These are phyloP conservation scores for Umbelopsis isabellina DNA, from an alignment of 192 early-diverging fungal species.

Conservation along the genomic window DNA sequence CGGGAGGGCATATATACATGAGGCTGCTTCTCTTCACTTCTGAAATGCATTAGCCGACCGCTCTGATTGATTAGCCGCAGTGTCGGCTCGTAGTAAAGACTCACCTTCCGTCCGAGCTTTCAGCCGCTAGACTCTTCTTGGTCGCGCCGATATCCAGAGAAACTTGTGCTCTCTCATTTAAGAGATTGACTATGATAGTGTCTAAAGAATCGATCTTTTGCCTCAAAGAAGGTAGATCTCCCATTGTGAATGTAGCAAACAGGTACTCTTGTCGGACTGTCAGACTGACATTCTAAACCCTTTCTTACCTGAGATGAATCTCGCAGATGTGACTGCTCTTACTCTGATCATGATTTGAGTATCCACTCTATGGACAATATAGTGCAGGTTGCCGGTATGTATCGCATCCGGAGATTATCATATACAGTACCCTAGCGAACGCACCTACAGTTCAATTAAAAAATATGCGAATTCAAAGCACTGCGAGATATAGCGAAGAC, in stretches of 20 bases:
- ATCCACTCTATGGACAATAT: too few relatives aligned
- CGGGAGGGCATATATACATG: conserved; percentile 79
- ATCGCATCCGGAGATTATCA: too few relatives aligned
- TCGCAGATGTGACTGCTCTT: conserved; percentile 4
- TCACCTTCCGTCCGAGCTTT: neutral
- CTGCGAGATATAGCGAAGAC: too few relatives aligned
- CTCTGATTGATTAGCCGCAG: neutral
- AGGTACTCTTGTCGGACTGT: neutral
- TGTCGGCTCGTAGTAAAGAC: neutral
- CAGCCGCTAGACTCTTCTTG: conserved; percentile 51
- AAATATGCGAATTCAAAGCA: too few relatives aligned
- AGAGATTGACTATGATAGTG: conserved; percentile 69
- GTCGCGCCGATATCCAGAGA: conserved; percentile 81
- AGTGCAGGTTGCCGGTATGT: too few relatives aligned
- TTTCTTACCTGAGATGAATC: neutral
- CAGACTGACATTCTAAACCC: neutral
- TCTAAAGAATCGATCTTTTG: conserved; percentile 77
- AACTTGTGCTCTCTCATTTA: conserved; percentile 82
- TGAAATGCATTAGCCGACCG: neutral
- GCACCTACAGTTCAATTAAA: too few relatives aligned
- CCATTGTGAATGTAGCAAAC: conserved; percentile 22
- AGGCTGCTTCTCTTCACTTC: conserved; percentile 23
- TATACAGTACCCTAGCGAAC: too few relatives aligned
- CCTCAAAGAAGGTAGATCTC: conserved; percentile 60
- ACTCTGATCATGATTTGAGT: too few relatives aligned